Evolutionary conservation across 495 filamentous ascomycete species (phyloP), one percentile per base, ranked within the genome.

Genomic region (Thermothielavioides terrestris): DNA sequence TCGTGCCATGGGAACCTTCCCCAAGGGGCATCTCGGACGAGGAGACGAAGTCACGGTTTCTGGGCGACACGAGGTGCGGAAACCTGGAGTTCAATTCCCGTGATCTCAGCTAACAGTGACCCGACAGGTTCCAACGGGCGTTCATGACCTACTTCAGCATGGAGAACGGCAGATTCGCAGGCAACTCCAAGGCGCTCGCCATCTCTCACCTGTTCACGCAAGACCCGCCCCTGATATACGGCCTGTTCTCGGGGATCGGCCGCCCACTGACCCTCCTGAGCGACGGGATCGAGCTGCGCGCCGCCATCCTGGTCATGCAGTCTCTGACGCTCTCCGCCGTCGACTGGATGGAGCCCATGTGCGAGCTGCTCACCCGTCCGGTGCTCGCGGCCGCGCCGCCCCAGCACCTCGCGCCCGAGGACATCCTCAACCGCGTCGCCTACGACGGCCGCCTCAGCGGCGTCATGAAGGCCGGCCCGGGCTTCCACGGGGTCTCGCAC

Each of bases 101-200:
- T 3, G 32, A 20, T 10, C 23, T 20, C 28, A 6, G 5, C 41
- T 30, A 3, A 50, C 22, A 5, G n/a, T n/a, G n/a, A n/a, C 0
- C 20, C 6, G 2, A 7, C n/a, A 65, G 63, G 15, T 66, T 61
- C 34, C 63, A 63, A 31, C 50, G 56, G 23, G 58, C 63, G 0
- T 66, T 59, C 32, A 62, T 64, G 61, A 56, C 59, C 8, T 66
- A 60, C 50, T 64, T 64, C 49, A 62, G 58, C 51, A 62, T 66
- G 54, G 52, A 57, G n/a, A 58, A 54, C 46, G 43, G 41, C 50
- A 48, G 31, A 21, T 46, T 60, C 15, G 26, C 14, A 1, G 55
- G 56, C 9, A 62, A 56, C 42, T 38, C 55, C 38, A 57, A 50
- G 17, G 48, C 50, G 7, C 58, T 64, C 6, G 55, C 55, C 8